These are phyloP conservation scores for Cyanidiococcus yangmingshanensis DNA, from an alignment of 23 red algal species.

Conservation along the genomic window DNA sequence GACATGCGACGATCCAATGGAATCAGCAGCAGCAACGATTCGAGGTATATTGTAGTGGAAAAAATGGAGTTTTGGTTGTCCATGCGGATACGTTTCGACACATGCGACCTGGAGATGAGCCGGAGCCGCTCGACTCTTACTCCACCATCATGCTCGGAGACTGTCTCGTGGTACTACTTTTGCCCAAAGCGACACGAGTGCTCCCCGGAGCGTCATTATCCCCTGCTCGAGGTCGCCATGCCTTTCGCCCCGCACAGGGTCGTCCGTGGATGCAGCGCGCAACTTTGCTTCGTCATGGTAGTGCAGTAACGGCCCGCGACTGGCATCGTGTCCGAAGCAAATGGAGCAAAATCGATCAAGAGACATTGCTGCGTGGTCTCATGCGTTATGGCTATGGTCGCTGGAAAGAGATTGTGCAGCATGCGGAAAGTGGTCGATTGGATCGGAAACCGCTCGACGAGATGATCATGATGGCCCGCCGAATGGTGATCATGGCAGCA, in stretches of 20 bases:
- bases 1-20: constrained; percentile 50
- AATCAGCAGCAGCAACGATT: constrained; percentile 31
- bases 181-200: constrained; percentile 25
- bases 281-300: neutral
- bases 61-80: constrained; percentile 50
- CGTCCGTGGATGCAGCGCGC: neutral
- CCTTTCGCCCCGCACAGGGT: neutral
- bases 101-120: constrained; percentile 27
- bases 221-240: neutral
- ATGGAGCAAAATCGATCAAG: constrained; percentile 25
- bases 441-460: constrained; percentile 41
- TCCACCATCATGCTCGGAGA: constrained; percentile 40
- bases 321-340: no score
- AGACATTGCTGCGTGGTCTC: constrained; percentile 41
- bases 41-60: constrained; percentile 48
- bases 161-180: constrained; percentile 36
- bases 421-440: constrained; percentile 38
- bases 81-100: constrained; percentile 16
- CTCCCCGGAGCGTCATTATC: neutral
- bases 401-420: constrained; percentile 52
- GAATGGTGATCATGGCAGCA: constrained; percentile 46
- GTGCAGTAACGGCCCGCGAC: constrained; percentile 12
- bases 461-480: constrained; percentile 40
- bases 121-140: constrained; percentile 31
- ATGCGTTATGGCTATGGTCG: constrained; percentile 79